Evolutionary conservation across 768 basidiomycete species (phyloP).

Genomic region (Leucosporidium creatinivorum): DNA sequence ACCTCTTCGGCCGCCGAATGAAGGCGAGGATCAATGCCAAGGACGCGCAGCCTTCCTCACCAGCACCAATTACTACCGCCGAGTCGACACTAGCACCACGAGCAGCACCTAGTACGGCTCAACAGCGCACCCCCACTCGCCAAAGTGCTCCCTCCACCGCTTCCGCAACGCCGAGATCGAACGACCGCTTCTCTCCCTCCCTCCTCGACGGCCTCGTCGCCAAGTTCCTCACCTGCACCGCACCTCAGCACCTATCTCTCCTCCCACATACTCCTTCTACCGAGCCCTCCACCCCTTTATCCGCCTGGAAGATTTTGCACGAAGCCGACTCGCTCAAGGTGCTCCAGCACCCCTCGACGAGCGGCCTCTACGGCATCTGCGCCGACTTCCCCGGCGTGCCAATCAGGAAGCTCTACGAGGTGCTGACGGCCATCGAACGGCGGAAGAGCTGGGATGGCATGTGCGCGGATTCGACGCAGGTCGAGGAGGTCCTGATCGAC

Average conservation of each 20-base stretch:
- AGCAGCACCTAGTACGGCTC: not conserved
- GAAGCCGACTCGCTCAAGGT: slow-evolving; percentile 19
- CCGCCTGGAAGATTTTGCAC: slow-evolving; percentile 23
- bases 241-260: slow-evolving; percentile 17
- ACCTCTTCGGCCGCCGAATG: not conserved
- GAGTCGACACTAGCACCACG: no score
- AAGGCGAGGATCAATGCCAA: not conserved
- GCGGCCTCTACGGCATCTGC: slow-evolving; percentile 28
- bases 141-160: not conserved
- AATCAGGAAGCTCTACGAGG: slow-evolving; percentile 29
- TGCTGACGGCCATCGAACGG: slow-evolving; percentile 11
- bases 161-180: not conserved
- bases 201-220: slow-evolving; percentile 30
- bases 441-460: slow-evolving; percentile 31
- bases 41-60: not conserved
- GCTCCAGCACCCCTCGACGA: slow-evolving; percentile 27
- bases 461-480: slow-evolving; percentile 18
- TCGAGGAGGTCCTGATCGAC: slow-evolving; percentile 26
- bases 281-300: slow-evolving; percentile 7
- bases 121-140: not conserved
- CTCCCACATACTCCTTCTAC: not conserved
- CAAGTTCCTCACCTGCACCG: slow-evolving; percentile 29
- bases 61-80: not conserved
- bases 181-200: slow-evolving; percentile 13
- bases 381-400: slow-evolving; percentile 27